Evolutionary conservation across 1,284 basidiomycete species (phyloP).

Genomic region (Microbotryomycetes sp.): DNA sequence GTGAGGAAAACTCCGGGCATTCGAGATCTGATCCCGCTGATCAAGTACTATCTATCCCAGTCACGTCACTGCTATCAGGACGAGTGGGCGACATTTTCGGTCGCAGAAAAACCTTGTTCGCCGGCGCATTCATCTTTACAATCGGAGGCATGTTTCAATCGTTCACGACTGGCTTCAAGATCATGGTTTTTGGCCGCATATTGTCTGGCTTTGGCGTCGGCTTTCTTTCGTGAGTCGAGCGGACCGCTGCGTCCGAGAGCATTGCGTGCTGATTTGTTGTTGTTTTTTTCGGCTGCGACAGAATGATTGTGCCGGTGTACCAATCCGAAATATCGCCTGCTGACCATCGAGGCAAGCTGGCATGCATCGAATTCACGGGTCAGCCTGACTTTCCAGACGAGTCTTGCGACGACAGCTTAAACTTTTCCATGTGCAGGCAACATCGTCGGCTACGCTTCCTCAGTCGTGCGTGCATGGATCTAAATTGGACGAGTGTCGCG

Average conservation of each 20-base stretch:
- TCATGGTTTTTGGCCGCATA: slow-evolving; percentile 82
- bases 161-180: slow-evolving; percentile 68
- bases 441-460: slow-evolving; percentile 88
- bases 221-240: slow-evolving; percentile 63
- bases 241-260: neutral
- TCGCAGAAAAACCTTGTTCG: slow-evolving; percentile 75
- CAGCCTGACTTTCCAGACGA: slow-evolving; percentile 36
- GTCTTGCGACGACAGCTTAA: neutral
- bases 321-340: slow-evolving; percentile 95
- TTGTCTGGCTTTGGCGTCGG: slow-evolving; percentile 91
- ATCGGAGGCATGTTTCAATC: slow-evolving; percentile 86
- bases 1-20: slow-evolving; percentile 45
- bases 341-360: slow-evolving; percentile 77
- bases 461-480: slow-evolving; percentile 60
- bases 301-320: slow-evolving; percentile 95
- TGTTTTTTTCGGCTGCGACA: slow-evolving; percentile 36
- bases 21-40: neutral
- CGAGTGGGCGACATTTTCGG: slow-evolving; percentile 80
- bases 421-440: slow-evolving; percentile 28
- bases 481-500: neutral
- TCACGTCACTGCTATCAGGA: slow-evolving; percentile 84
- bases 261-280: too few relatives aligned
- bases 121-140: slow-evolving; percentile 79
- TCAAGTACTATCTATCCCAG: slow-evolving; percentile 43
- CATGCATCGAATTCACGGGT: slow-evolving; percentile 97